phyloP scores from a whole-genome alignment of 1,284 basidiomycete species.

The Apiotrichum akiyoshidainum region DNA sequence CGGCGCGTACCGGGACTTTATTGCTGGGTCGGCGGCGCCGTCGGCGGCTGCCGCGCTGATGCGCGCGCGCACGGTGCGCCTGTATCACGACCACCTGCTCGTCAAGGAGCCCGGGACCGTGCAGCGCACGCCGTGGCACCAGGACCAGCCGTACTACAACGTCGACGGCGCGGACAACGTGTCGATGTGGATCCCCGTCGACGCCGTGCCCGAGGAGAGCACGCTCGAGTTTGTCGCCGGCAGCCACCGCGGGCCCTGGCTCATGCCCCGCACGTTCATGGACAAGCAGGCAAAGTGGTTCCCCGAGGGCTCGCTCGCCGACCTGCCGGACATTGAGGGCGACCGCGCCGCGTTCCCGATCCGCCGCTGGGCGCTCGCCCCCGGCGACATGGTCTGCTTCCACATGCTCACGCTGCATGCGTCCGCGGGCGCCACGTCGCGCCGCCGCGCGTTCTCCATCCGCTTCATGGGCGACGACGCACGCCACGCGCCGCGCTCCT shows the following conservation, averaged over 20 bases:
- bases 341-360: constrained; percentile 9
- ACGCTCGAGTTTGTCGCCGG: constrained; percentile 21
- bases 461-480: constrained; percentile 8
- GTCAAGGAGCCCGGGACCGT: constrained; percentile 18
- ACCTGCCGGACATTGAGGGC: constrained; percentile 19
- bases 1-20: constrained; percentile 11
- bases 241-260: constrained; percentile 17
- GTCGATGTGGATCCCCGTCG: constrained; percentile 21
- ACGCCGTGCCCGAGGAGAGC: constrained; percentile 8
- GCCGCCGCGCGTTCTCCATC: constrained; percentile 4
- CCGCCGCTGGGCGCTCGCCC: constrained; percentile 13
- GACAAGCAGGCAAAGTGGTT: constrained; percentile 23
- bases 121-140: constrained; percentile 22
- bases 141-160: constrained; percentile 25
- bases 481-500: constrained; percentile 12
- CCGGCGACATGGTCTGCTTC: constrained; percentile 20
- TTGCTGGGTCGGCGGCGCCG: constrained; percentile 11
- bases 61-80: constrained; percentile 3
- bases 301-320: constrained; percentile 17
- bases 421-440: constrained; percentile 4
- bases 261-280: constrained; percentile 22
- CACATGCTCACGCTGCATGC: constrained; percentile 25
- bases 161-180: constrained; percentile 13
- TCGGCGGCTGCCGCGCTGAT: constrained; percentile 12
- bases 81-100: constrained; percentile 22